phyloP scores from a whole-genome alignment of 257 asterid genomes.

The Leonotis leonurus region DNA sequence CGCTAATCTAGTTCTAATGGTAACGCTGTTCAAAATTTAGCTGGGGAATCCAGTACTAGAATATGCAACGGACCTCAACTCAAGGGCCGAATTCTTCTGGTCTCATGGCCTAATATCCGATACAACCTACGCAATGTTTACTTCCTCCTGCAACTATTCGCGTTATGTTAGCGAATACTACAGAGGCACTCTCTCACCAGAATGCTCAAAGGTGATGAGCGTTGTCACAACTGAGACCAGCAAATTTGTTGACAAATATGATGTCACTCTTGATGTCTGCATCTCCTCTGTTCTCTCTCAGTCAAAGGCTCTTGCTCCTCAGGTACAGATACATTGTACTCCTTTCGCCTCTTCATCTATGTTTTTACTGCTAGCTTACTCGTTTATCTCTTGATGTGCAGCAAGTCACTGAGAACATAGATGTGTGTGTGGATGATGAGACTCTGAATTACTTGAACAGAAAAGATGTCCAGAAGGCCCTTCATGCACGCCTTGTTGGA shows the following conservation, averaged over 20 bases:
- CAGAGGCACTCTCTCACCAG: constrained; percentile 55
- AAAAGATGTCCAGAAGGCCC: constrained; percentile 53
- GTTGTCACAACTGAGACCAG: constrained; percentile 60
- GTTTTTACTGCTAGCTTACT: background rate
- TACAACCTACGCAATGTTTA: constrained; percentile 45
- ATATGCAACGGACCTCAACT: constrained; percentile 61
- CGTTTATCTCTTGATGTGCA: constrained; percentile 17
- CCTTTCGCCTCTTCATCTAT: background rate
- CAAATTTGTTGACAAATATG: constrained; percentile 67
- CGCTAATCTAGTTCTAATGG: background rate
- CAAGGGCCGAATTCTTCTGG: constrained; percentile 80
- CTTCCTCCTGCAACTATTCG: constrained; percentile 64
- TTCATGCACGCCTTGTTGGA: constrained; percentile 71
- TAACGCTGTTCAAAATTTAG: too few relatives aligned
- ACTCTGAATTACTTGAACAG: constrained; percentile 66
- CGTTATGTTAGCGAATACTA: constrained; percentile 70
- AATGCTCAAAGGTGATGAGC: constrained; percentile 59
- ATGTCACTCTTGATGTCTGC: constrained; percentile 75
- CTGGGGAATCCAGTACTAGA: constrained; percentile 76
- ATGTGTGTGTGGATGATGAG: constrained; percentile 76
- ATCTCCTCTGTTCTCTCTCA: constrained; percentile 66
- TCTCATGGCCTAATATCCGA: constrained; percentile 82
- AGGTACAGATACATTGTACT: constrained; percentile 21
- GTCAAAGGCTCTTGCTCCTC: constrained; percentile 44
- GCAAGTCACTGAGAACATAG: constrained; percentile 54